A percentile compares a stretch with the other conserved stretches of the same genome.
Conservation (phyloP, 2,329 filamentous ascomycete genomes). For the Venturia carpophila region DNA sequence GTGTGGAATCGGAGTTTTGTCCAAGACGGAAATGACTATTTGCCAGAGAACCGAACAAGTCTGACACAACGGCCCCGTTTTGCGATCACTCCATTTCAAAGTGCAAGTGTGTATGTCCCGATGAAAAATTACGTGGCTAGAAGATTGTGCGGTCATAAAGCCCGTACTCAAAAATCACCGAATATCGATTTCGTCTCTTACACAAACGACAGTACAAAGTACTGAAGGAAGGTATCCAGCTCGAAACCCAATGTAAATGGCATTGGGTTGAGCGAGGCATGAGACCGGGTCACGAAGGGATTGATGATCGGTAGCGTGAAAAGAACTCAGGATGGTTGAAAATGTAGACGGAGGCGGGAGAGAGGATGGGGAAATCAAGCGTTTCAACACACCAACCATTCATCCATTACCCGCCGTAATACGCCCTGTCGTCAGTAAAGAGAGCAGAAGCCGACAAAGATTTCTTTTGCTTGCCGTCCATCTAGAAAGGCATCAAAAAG, state of each 20-base stretch:
- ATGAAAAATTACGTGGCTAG: constrained; percentile 12
- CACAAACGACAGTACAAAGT: constrained; percentile 14
- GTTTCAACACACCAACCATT: not conserved
- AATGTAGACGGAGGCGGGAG: not conserved
- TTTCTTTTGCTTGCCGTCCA: not conserved
- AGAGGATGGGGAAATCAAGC: not conserved
- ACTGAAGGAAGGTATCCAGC: constrained; percentile 16
- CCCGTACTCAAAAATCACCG: constrained; percentile 19
- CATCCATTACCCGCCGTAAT: not conserved
- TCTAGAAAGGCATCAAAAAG: not conserved
- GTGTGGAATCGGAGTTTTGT: too few relatives aligned
- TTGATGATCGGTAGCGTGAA: not conserved
- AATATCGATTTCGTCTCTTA: constrained; percentile 17
- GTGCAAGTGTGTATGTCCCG: not conserved
- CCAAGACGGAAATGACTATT: too few relatives aligned
- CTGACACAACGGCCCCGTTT: not conserved
- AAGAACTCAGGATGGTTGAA: not conserved
- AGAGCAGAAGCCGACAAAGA: not conserved
- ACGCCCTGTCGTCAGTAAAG: not conserved
- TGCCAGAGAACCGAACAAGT: not conserved
- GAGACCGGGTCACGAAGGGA: not conserved
- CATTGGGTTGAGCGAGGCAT: constrained; percentile 16
- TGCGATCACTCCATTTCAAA: not conserved
- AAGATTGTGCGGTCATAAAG: constrained; percentile 10
- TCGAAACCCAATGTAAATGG: constrained; percentile 15